Base-by-base conservation (phyloP, 2,329 filamentous ascomycete species). In the Ascosphaera apis region DNA sequence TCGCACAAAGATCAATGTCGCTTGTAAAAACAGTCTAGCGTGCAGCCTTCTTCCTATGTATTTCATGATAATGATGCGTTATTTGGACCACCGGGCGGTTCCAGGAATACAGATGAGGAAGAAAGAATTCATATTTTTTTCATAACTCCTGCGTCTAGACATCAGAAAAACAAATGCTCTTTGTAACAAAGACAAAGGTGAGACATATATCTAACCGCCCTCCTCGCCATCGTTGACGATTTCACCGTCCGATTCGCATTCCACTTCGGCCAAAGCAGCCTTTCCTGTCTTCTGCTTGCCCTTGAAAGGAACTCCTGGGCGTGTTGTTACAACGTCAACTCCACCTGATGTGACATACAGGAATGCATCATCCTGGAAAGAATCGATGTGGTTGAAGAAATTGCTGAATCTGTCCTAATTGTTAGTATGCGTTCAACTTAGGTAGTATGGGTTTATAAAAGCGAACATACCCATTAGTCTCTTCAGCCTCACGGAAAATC, bases 401-500 rank as follows among this genome's bases (percentile, higher is more conserved):
- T 69, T 65, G 46, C 78, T 72, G 55, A 83, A 83, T 12, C 75
- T 80, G 45, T 15, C 11, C 9, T 4, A 9, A 4, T 9, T 4
- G 19, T 37, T 35, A 31, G 36, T 23, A 21, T 23, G 9, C 5
- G 13, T 9, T 21, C 19, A 9, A 21, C 4, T 4, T 4, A 21
- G 35, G 18, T 37, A 5, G 30, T 38, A 40, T 32, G 40, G 19
- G 19, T 21, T 36, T 21, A 25, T 15, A 17, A 36, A 4, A 36
- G 33, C 15, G 42, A 19, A 69, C 79, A 69, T 64, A 86, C 79
- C 79, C 70, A 51, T 86, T 83, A 43, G 81, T 76, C 52, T 76
- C 71, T 56, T 88, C 80, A 54, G 95, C 88, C 36, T 91, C 76
- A 17, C 76, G 67, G 55, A 91, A 95, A 44, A 95, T 92, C 16